Percentiles rank a stretch among this genome's conserved stretches.
Evolutionary conservation across 352 stramenopile genomes (phyloP).

Genomic region (Pythium chondricola): DNA sequence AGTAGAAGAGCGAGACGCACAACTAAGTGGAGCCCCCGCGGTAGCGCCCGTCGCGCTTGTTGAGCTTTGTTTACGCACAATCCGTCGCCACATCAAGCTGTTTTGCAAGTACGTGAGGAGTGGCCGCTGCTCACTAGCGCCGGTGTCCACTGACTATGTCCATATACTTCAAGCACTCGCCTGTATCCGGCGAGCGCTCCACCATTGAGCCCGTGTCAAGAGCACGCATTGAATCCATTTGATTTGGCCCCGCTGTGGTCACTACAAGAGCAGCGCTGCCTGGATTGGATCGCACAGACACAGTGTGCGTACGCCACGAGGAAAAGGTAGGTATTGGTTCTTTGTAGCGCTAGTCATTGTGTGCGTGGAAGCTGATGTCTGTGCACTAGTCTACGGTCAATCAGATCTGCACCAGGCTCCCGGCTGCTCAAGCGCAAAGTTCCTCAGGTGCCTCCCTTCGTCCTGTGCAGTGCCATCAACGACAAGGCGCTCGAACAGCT

Average conservation of each 20-base stretch:
- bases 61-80: conserved; percentile 8
- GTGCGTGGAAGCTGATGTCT: too few relatives aligned
- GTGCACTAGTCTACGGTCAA: too few relatives aligned
- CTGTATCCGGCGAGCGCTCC: conserved; percentile 5
- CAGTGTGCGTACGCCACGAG: background rate
- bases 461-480: background rate
- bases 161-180: background rate
- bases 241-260: conserved; percentile 7
- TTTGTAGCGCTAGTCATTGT: too few relatives aligned
- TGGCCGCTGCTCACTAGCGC: too few relatives aligned
- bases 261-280: conserved; percentile 9
- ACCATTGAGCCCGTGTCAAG: background rate
- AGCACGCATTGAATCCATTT: background rate
- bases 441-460: background rate
- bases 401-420: too few relatives aligned
- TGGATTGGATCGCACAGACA: background rate
- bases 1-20: too few relatives aligned
- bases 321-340: background rate
- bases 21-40: too few relatives aligned
- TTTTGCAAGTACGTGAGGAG: conserved; percentile 15
- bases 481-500: background rate
- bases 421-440: background rate
- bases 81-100: conserved; percentile 7
- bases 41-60: too few relatives aligned
- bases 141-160: too few relatives aligned